A percentile compares a stretch with the other conserved stretches of the same genome.
phyloP scores from a whole-genome alignment of 2,329 filamentous ascomycete genomes.

The Ceratocystis smalleyi region DNA sequence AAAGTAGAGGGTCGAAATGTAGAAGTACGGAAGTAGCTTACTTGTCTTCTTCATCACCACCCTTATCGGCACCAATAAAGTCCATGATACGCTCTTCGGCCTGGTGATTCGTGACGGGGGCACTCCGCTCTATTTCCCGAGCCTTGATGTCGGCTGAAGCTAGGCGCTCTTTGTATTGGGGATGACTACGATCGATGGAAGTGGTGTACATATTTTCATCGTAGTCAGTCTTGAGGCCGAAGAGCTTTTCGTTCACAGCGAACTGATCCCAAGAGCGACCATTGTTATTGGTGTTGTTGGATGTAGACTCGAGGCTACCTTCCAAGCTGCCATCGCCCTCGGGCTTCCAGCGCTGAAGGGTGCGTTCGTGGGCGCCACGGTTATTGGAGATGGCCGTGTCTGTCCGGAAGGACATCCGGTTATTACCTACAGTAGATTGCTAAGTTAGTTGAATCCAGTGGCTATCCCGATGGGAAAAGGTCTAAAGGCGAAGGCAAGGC shows the following conservation, averaged over 20 bases:
- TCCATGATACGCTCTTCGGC: constrained; percentile 76
- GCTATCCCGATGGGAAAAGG: too few species aligned
- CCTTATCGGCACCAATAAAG: constrained; percentile 46
- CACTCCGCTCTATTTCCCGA: constrained; percentile 70
- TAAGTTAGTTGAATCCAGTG: constrained; percentile 3
- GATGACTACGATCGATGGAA: constrained; percentile 67
- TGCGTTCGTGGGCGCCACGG: constrained; percentile 52
- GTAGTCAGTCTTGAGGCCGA: constrained; percentile 79
- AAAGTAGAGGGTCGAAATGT: not conserved
- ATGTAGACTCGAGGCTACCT: constrained; percentile 51
- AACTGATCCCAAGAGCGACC: constrained; percentile 73
- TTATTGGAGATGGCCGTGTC: constrained; percentile 75
- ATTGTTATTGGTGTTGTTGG: constrained; percentile 16
- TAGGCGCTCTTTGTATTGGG: constrained; percentile 61
- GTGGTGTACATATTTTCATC: constrained; percentile 94
- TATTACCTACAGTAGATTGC: constrained; percentile 34
- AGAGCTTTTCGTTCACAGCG: constrained; percentile 70
- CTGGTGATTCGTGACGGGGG: constrained; percentile 62
- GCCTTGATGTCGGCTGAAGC: constrained; percentile 71
- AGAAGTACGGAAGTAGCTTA: constrained; percentile 28
- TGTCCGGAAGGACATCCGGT: constrained; percentile 59
- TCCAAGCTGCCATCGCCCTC: constrained; percentile 44
- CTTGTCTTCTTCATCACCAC: constrained; percentile 86
- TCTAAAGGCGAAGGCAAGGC: not conserved
- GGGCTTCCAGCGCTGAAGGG: constrained; percentile 69